Percentiles rank a stretch among this genome's conserved stretches.
Evolutionary conservation across 345 rosid species (phyloP).

Genomic region (Citrus sp.): DNA sequence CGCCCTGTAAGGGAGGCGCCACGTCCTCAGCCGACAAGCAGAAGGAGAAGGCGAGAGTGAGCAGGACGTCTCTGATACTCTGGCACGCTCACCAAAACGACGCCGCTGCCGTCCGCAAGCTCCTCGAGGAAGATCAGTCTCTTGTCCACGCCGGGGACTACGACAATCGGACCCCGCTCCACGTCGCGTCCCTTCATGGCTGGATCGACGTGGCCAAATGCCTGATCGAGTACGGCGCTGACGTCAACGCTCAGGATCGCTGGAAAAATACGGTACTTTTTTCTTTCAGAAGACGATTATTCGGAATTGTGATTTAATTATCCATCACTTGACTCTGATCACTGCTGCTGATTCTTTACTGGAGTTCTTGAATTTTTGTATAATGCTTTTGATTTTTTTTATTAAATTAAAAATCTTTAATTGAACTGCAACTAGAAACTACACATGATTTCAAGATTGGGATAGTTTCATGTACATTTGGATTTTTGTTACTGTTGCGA

Average conservation of each 20-base stretch:
- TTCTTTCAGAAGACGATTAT: neutral
- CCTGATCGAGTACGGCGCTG: slow-evolving; percentile 83
- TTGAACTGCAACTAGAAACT: neutral
- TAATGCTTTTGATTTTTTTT: neutral
- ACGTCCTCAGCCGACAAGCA: slow-evolving; percentile 54
- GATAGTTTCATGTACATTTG: neutral
- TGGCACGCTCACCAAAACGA: slow-evolving; percentile 99
- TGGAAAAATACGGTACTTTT: slow-evolving; percentile 92
- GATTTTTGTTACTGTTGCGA: slow-evolving; percentile 13
- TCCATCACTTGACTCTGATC: neutral
- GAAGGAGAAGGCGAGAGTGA: slow-evolving; percentile 96
- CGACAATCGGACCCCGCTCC: slow-evolving; percentile 90
- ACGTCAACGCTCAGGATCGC: slow-evolving; percentile 98
- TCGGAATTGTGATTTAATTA: neutral
- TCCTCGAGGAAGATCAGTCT: slow-evolving; percentile 83
- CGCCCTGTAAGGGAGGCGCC: slow-evolving; percentile 21
- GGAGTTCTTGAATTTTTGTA: neutral
- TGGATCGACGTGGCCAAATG: slow-evolving; percentile 91
- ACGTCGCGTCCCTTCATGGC: slow-evolving; percentile 95
- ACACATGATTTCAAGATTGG: neutral
- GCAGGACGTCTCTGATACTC: slow-evolving; percentile 89
- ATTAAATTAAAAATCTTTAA: neutral
- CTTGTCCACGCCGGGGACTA: slow-evolving; percentile 91
- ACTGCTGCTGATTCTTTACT: neutral
- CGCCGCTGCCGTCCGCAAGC: slow-evolving; percentile 73